Evolutionary conservation across 2,329 filamentous ascomycete species (phyloP), one percentile per base, ranked within the genome.

Genomic region (Fusarium falciforme): DNA sequence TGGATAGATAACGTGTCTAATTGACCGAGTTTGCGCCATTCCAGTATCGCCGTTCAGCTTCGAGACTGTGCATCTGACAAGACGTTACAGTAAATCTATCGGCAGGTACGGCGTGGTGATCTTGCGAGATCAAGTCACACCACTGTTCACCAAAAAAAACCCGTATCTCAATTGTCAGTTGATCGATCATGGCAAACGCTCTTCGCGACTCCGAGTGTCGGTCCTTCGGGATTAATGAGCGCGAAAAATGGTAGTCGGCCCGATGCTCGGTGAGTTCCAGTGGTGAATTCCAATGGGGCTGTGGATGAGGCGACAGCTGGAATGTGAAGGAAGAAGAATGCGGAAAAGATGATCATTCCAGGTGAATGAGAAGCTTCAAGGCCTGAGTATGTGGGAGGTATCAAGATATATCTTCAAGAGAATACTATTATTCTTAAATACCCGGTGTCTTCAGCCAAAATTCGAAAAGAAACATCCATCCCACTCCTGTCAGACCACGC

Each of bases 1-100:
- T 38, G 54, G 54, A 58, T 38, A 38, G 35, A 25, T 12, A 57
- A 35, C 35, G n/a, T 40, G 35, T 20, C 33, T 38, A 58, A 25
- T 58, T 58, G 54, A 58, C 54, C 54, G 54, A 58, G 33, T 58
- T 58, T 27, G 22, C 35, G 54, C 54, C 54, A 58, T 58, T 27
- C 9, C 35, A 58, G 22, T 14, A 58, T 58, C 54, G n/a, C 16
- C 9, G 8, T 4, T 22, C 12, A 22, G 54, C 33, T 58, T 25
- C n/a, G 9, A 31, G 9, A 20, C 29, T 36, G 12, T 20, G 20
- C 33, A 36, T 36, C 22, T 38, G 3, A 27, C 9, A 25, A 16
- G 6, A 8, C 47, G 10, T 12, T 31, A 4, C 11, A 31, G 27
- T 27, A 12, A 52, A 52, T 52, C 47, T 55, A 55, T 55, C 52